Percentiles rank a stretch among this genome's conserved stretches.
Conservation (phyloP, 495 filamentous ascomycete genomes). For the Hypomontagnella monticulosa region DNA sequence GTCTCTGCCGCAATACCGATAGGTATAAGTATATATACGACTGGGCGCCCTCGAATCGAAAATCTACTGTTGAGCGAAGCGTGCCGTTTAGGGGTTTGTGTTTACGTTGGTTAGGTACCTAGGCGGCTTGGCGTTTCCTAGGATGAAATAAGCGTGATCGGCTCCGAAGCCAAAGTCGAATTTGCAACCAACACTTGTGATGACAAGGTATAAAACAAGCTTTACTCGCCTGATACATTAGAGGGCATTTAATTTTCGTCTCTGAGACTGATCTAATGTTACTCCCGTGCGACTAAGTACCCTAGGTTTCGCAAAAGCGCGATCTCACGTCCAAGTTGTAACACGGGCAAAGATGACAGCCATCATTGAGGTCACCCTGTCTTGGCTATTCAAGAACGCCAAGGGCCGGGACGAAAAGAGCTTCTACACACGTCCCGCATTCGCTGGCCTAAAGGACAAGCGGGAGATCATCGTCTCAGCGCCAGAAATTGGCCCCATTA, state of each 20-base stretch:
- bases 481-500: slow-evolving; percentile 55
- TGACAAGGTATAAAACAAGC: slow-evolving; percentile 7
- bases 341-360: slow-evolving; percentile 22
- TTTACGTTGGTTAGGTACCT: slow-evolving; percentile 9
- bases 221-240: too few relatives aligned
- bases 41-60: slow-evolving; percentile 1
- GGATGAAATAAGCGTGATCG: slow-evolving; percentile 29
- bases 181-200: not conserved
- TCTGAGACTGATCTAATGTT: too few relatives aligned
- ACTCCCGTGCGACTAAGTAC: too few relatives aligned
- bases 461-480: slow-evolving; percentile 57
- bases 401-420: slow-evolving; percentile 58
- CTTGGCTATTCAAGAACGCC: slow-evolving; percentile 49
- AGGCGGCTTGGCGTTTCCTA: slow-evolving; percentile 13
- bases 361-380: slow-evolving; percentile 51
- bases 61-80: slow-evolving; percentile 1
- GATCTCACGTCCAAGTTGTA: too few relatives aligned
- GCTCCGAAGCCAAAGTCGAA: slow-evolving; percentile 22
- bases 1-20: not conserved
- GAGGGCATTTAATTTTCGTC: too few relatives aligned
- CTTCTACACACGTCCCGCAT: slow-evolving; percentile 57
- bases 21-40: slow-evolving; percentile 9
- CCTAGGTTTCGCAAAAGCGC: too few relatives aligned
- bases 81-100: slow-evolving; percentile 4
- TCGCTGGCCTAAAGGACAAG: slow-evolving; percentile 47